Conservation (phyloP, 352 stramenopile species). For the Plasmopara viticola region DNA sequence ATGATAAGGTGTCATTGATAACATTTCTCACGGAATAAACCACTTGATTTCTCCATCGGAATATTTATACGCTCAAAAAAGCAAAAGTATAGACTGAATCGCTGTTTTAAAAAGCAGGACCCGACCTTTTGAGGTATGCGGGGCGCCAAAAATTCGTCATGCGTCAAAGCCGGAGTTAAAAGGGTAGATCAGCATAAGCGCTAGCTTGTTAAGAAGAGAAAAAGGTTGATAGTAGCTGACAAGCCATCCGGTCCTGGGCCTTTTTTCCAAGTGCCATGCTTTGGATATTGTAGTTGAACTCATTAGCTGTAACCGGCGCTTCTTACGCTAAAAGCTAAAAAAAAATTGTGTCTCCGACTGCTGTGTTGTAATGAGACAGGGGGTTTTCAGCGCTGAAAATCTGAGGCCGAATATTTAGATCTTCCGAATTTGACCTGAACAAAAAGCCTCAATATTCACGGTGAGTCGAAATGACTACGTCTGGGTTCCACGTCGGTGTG, state of each 20-base stretch:
- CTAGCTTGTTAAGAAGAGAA: background rate
- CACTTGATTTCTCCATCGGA: too few species aligned
- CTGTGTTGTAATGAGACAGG: background rate
- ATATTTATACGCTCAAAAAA: too few species aligned
- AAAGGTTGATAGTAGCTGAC: constrained; percentile 1
- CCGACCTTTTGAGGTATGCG: background rate
- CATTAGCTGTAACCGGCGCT: background rate
- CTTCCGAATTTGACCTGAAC: constrained; percentile 2
- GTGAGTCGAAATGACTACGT: constrained; percentile 1
- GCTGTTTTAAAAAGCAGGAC: background rate
- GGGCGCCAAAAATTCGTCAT: background rate
- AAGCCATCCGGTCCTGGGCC: background rate
- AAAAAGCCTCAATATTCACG: constrained; percentile 8
- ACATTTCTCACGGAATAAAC: too few species aligned
- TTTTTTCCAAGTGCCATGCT: too few species aligned
- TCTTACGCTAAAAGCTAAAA: background rate
- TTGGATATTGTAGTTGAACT: background rate
- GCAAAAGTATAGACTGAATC: too few species aligned
- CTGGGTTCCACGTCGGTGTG: constrained; percentile 1
- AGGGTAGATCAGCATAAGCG: background rate
- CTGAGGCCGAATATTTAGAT: constrained; percentile 1
- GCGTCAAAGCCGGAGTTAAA: background rate
- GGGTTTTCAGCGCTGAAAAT: constrained; percentile 1
- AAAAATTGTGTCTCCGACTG: background rate
- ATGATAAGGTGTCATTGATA: too few species aligned